Base-by-base conservation (phyloP, 331 rosid genomes). In the Telfairia occidentalis region DNA sequence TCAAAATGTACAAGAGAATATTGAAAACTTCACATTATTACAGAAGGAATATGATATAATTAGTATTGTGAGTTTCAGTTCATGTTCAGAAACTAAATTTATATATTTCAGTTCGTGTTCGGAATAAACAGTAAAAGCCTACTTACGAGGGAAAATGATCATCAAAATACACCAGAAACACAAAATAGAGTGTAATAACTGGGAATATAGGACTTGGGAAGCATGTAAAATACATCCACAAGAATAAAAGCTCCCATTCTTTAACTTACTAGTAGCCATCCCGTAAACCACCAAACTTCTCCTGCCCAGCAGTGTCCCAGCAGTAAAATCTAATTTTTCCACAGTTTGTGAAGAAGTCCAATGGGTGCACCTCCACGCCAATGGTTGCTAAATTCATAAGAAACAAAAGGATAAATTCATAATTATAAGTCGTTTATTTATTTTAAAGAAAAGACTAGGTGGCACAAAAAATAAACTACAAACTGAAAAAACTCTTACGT, bases 201-300 rank as follows among this genome's bases (percentile, higher is more conserved):
- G 15, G 35, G 4, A 21, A 12, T 7, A 26, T 19, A 2, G 4
- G 16, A 30, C 42, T 16, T 16, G 42, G 4, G 43, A 16, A 16
- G 53, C 73, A 84, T 81, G 75, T 48, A 78, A 83, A 13, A 77
- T 79, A 30, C 66, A 84, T 11, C 77, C 40, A 2, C 81, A 82
- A 5, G 71, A 79, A 70, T 79, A 80, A 7, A 75, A 81, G 53
- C 21, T 32, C 74, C 71, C 78, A 42, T 78, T 75, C 1, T 80
- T 37, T 8, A 29, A 24, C 69, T n/a, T 60, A 81, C 96, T 91
- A 91, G 58, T 91, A 90, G 53, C 94, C 96, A 83, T 90, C 96
- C 71, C 96, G 64, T 3, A 90, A 89, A 7, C 94, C 96, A 43
- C 96, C 96, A 12, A 90, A 90, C 74, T 89, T 90, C 82, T 89